Percentiles rank a stretch among this genome's conserved stretches.
phyloP scores from a whole-genome alignment of 2,329 filamentous ascomycete species.

The Dryadomyces sulphureus region DNA sequence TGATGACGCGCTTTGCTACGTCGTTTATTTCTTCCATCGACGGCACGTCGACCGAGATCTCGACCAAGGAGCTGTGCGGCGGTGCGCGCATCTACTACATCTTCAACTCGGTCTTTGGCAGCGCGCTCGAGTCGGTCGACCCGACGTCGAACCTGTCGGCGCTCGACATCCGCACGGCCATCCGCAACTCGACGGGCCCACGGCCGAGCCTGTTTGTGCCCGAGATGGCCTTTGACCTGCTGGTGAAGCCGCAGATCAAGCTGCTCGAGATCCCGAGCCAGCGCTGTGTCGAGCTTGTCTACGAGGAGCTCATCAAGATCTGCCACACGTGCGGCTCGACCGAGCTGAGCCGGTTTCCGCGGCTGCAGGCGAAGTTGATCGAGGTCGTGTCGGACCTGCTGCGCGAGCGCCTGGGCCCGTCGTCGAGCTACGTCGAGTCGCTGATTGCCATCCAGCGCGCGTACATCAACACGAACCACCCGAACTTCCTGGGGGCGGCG shows the following conservation, averaged over 20 bases:
- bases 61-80: conserved; percentile 92
- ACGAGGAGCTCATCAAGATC: conserved; percentile 98
- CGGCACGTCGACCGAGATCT: conserved; percentile 95
- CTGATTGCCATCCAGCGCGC: conserved; percentile 94
- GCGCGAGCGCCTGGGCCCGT: conserved; percentile 78
- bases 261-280: conserved; percentile 88
- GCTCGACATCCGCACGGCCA: conserved; percentile 89
- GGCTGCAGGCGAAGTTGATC: conserved; percentile 90
- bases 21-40: conserved; percentile 98
- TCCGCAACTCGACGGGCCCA: conserved; percentile 93
- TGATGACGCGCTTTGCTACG: conserved; percentile 96
- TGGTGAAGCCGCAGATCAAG: conserved; percentile 98
- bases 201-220: conserved; percentile 93
- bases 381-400: conserved; percentile 95
- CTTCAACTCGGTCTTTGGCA: conserved; percentile 97
- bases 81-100: conserved; percentile 97
- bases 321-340: conserved; percentile 96
- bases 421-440: conserved; percentile 85
- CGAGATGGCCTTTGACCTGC: conserved; percentile 90
- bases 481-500: conserved; percentile 92
- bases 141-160: conserved; percentile 91
- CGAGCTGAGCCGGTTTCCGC: conserved; percentile 80
- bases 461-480: conserved; percentile 99
- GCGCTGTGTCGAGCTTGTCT: conserved; percentile 92
- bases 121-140: conserved; percentile 89